Evolutionary conservation across 2,329 filamentous ascomycete genomes (phyloP), one percentile per base, ranked within the genome.

Genomic region (Colletotrichum costaricense): DNA sequence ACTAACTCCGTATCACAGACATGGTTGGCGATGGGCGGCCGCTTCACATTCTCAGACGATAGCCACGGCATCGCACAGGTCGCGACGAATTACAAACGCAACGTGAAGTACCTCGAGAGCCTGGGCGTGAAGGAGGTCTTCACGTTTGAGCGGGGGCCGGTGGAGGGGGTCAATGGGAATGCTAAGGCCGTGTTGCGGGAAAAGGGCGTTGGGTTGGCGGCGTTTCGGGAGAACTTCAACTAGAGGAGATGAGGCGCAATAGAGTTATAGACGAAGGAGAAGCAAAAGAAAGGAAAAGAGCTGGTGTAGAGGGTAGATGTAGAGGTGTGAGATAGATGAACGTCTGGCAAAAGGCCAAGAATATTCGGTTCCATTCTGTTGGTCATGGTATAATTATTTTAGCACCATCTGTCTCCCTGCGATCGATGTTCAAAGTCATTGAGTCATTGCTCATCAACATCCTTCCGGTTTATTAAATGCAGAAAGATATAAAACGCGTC

Each of bases 11-110:
- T 11, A 19, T 7, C 67, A 14, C 74, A 94, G 93, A 90, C 91
- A 80, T 97, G 95, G 86, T 79, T 95, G 67, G 83, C 83, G 8
- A 87, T 94, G 78, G 92, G 92, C 28, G 95, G 97, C 28, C 90
- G 89, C 73, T 97, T 98, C 82, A 97, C 95, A 66, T 88, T 99
- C 77, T 98, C 94, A 7, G 97, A 99, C 81, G 97, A 99, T 83
- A 98, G 95, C 81, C 97, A 99, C 84, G 94, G 94, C 52, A 89
- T 95, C 72, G 93, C 90, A 2, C 96, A 99, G 80, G 89, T 99
- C 5, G 95, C 92, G n/a, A 92, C 94, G 63, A 96, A 97, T 80
- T 98, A 97, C 84, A 80, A 81, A 58, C 89, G 89, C 54, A 91
- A 93, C 5, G 83, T 97, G 71, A 86, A 89, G 1, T 98, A 94